Base-by-base conservation (phyloP, 176 grass and related monocot genomes). In the Sorghum bicolor region DNA sequence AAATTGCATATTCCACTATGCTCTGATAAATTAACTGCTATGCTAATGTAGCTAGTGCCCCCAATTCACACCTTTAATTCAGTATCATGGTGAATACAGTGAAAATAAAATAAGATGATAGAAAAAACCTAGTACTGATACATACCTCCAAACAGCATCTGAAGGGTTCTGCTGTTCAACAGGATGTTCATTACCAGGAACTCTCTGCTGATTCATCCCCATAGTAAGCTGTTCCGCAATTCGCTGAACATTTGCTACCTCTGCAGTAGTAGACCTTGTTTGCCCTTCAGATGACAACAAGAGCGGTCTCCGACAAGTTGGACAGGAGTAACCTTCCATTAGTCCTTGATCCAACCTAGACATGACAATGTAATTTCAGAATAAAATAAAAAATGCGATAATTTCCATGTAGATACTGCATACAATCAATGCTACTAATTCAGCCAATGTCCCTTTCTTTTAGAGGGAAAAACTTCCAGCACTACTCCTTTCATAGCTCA, bases 341-440 rank as follows among this genome's bases (percentile, higher is more conserved):
- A 96, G 80, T 36, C 97, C 91, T 84, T 99, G 93, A 88, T 99
- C 97, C 75, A 99, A 90, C 97, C 97, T 99, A 87, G 64, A 82
- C 82, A 88, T 72, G 57, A 44, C 65, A 75, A 69, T 36, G 71
- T 58, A 64, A 72, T 28, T 28, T 55, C 44, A 74, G 29, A 34
- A 53, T 14, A 77, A 82, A 77, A 38, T 44, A 32, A 76, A 82
- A 78, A 72, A 12, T 22, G 43, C n/a, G 32, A 85, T 26, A 4
- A n/a, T 44, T 76, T 64, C 58, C 34, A 28, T 19, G 47, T 77
- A 74, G 76, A 74, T 34, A 80, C 33, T 38, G 63, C 50, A 69
- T 29, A 74, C 26, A 78, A 74, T 82, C 82, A 13, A 88, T 88
- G 57, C n/a, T 28, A 79, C 68, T 38, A 53, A 22, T 70, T 53